Evolutionary conservation across 768 basidiomycete species (phyloP).

Genomic region (Hydnum rufescens): DNA sequence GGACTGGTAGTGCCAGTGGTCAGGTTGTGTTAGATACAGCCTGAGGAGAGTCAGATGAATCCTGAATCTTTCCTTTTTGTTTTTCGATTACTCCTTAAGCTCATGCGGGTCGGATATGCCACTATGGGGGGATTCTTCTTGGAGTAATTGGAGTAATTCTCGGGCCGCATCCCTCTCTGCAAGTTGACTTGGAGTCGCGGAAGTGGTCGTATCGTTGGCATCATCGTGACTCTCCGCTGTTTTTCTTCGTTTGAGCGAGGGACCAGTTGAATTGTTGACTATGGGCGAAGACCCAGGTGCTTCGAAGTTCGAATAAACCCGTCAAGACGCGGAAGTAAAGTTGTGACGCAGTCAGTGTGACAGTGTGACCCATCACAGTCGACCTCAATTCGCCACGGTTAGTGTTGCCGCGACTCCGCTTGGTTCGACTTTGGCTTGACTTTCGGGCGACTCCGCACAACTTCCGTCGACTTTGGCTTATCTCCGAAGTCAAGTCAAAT

Average conservation of each 20-base stretch:
- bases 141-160: constrained; percentile 11
- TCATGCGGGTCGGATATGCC: too few relatives aligned
- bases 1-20: too few relatives aligned
- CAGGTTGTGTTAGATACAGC: not conserved
- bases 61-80: not conserved
- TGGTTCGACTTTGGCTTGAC: too few relatives aligned
- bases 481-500: too few relatives aligned
- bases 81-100: constrained; percentile 5
- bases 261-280: too few relatives aligned
- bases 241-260: constrained; percentile 22
- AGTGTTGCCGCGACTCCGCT: too few relatives aligned
- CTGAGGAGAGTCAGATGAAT: not conserved
- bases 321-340: constrained; percentile 17
- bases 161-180: constrained; percentile 1
- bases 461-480: too few relatives aligned
- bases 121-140: too few relatives aligned
- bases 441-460: too few relatives aligned
- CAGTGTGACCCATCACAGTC: too few relatives aligned
- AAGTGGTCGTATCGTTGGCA: constrained; percentile 25
- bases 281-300: constrained; percentile 13
- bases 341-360: too few relatives aligned
- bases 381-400: too few relatives aligned
- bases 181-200: not conserved
- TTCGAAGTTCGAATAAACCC: constrained; percentile 50
- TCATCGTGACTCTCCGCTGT: constrained; percentile 25